Conservation (phyloP, 2,329 filamentous ascomycete genomes). For the Botrytis fabae region DNA sequence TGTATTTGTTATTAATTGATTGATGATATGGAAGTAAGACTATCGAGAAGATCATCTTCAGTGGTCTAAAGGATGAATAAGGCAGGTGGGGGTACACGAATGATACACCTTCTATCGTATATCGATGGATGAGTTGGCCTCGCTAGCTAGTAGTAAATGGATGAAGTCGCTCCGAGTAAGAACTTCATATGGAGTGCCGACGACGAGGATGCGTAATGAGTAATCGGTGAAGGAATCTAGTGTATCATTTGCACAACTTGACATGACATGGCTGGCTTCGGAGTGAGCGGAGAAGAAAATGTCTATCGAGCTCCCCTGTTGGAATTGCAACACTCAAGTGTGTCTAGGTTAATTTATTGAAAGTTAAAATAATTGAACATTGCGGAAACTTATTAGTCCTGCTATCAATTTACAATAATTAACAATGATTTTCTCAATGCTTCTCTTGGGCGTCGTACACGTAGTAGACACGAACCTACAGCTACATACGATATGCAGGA, state of each 20-base stretch:
- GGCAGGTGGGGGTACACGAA: conserved; percentile 6
- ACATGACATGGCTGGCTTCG: not conserved
- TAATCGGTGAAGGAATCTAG: not conserved
- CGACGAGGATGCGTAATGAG: not conserved
- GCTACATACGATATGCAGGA: conserved; percentile 11
- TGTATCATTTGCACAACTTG: not conserved
- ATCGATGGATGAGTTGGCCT: not conserved
- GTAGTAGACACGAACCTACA: not conserved
- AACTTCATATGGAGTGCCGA: not conserved
- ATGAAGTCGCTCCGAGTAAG: not conserved
- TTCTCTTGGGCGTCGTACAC: not conserved
- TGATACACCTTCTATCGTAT: not conserved
- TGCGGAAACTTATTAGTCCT: not conserved
- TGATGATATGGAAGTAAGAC: not conserved
- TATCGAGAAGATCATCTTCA: not conserved
- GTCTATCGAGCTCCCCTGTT: not conserved
- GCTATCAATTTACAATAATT: not conserved
- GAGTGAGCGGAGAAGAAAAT: not conserved
- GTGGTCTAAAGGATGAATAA: not conserved
- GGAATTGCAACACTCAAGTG: not conserved
- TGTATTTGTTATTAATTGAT: conserved; percentile 4
- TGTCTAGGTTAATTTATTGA: not conserved
- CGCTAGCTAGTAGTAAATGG: not conserved
- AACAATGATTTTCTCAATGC: too few relatives aligned
- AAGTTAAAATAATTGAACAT: not conserved